Evolutionary conservation across 2,329 filamentous ascomycete genomes (phyloP), one percentile per base, ranked within the genome.

Genomic region (Phaeoacremonium minimum): DNA sequence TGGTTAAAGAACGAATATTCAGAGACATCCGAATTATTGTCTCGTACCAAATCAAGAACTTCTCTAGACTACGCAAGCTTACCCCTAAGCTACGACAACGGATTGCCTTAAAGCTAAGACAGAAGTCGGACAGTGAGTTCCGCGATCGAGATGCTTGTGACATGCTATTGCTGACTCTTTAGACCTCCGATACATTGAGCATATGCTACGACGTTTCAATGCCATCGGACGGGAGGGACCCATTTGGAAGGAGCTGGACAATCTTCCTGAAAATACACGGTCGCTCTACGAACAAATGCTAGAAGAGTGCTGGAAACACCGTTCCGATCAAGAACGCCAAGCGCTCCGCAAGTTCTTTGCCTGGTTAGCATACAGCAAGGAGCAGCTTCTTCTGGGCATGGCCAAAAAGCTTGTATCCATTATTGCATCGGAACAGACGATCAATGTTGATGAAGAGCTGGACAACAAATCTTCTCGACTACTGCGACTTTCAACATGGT

Each of bases 361-460:
- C n/a, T 41, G 38, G 38, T 22, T 41, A 7, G 34, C 38, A n/a
- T 41, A 41, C 34, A 30, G 33, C 13, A 37, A 41, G 19, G 15
- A 14, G 11, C 20, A 36, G 5, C 33, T 41, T 8, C 36, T 16
- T 12, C 15, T 41, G 14, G 34, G 34, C 8, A 30, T 33, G 7
- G 38, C 38, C 15, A 37, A 28, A 22, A 18, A 29, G 14, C 18
- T 41, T 8, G 18, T 41, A 13, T n/a, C 19, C n/a, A 20, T 37
- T 18, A 30, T 41, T 12, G 20, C 15, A 9, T 16, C 29, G 30
- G 38, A 41, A 8, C 36, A 36, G 14, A 28, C 20, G 4, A 37
- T 41, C 29, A 41, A 20, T 26, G 37, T 41, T 15, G 38, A 41
- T 12, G 38, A 41, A 28, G 38, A 40, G 26, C 22, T 41, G 9